Percentiles rank a stretch among this genome's conserved stretches.
phyloP scores from a whole-genome alignment of 441 rosid genomes.

The Euphorbia schlechtendalii region DNA sequence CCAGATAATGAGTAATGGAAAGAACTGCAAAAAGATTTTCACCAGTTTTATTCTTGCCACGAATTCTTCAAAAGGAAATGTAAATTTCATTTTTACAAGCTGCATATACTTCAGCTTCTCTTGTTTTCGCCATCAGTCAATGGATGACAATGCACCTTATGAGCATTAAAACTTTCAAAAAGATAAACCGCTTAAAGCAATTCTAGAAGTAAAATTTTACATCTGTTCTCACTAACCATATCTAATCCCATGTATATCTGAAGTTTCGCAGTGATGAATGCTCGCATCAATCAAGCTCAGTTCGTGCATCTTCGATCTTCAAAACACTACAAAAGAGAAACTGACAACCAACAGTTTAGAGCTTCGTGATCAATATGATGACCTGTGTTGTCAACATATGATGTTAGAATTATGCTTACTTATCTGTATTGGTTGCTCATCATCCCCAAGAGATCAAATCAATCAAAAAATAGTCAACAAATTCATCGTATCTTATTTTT shows the following conservation, averaged over 20 bases:
- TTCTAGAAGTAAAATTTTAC: neutral
- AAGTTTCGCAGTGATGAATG: neutral
- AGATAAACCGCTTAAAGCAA: neutral
- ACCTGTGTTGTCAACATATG: neutral
- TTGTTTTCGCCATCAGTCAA: neutral
- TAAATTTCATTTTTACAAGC: neutral
- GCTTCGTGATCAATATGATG: neutral
- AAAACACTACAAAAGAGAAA: neutral
- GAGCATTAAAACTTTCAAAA: neutral
- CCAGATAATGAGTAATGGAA: too few relatives aligned
- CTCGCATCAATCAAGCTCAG: neutral
- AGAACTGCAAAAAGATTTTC: too few relatives aligned
- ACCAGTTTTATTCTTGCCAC: neutral
- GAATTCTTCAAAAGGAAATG: neutral
- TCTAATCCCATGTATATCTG: neutral
- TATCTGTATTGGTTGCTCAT: neutral
- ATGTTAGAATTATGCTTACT: neutral
- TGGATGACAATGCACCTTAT: neutral
- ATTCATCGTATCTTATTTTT: too few relatives aligned
- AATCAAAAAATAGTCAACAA: neutral
- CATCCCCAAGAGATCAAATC: neutral
- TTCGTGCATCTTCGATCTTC: neutral
- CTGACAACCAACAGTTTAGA: neutral
- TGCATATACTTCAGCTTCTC: too few relatives aligned
- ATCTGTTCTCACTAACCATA: neutral